Evolutionary conservation across 257 asterid species (phyloP), one percentile per base, ranked within the genome.

Genomic region (Salvia rosmarinus): DNA sequence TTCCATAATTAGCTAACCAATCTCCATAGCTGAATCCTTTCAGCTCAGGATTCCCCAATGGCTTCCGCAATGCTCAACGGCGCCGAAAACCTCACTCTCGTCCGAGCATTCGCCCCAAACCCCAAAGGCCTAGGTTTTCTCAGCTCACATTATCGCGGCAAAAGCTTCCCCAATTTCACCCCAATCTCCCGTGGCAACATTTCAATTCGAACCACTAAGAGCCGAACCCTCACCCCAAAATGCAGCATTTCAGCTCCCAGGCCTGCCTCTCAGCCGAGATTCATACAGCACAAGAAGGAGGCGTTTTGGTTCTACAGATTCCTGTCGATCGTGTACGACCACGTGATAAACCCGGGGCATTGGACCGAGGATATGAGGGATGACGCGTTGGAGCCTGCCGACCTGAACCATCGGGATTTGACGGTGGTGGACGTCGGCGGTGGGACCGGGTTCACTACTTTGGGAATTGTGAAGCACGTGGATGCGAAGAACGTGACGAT

Each of bases 301-400:
- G 99, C 99, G 0, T 95, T 89, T 67, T 95, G 99, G 99, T 91
- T 95, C 35, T 95, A 91, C 57, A 79, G 98, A 64, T 89, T 95
- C 55, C 83, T 95, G 0, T 95, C 99, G 3, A 89, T 95, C 51
- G 96, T 91, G 77, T 95, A 95, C 74, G 97, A 95, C 84, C 99
- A 89, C 70, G 83, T 91, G 23, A 86, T 95, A 37, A 91, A 91
- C 84, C 99, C 99, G n/a, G n/a, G 98, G n/a, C 99, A 95, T 58
- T 91, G 98, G 98, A 95, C 99, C 5, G 98, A 91, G 79, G 99
- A 95, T 43, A 91, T 91, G 99, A 82, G 99, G 99, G 97, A 91
- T 21, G 99, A 95, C 1, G 99, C 99, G 14, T 85, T 95, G 70
- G 97, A 95, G 77, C 98, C 97, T 4, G 99, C 99, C 30, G 95